Conservation (phyloP, 208 protist genomes). For the Trichomonas vaginalis region DNA sequence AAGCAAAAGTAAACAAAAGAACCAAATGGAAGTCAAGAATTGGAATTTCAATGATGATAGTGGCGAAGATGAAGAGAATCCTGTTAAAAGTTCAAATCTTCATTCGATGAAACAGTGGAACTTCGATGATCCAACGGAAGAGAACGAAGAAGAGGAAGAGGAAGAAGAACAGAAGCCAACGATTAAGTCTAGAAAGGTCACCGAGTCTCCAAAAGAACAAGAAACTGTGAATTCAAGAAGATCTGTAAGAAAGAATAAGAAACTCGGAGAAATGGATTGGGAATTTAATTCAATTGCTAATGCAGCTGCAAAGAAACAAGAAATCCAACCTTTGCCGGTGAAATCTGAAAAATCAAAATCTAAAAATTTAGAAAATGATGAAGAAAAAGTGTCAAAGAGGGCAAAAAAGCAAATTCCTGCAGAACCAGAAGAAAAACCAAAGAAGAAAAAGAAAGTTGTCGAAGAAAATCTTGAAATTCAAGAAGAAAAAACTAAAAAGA, state of each 20-base stretch:
- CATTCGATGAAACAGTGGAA: not conserved
- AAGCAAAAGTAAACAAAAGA: too few species aligned
- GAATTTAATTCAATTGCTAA: not conserved
- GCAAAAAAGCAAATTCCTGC: not conserved
- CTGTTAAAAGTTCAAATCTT: not conserved
- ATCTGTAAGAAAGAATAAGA: not conserved
- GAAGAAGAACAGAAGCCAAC: not conserved
- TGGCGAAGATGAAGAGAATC: not conserved
- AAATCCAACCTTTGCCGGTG: not conserved
- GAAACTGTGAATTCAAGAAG: too few species aligned
- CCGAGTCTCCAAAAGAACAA: too few species aligned
- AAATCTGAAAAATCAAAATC: not conserved
- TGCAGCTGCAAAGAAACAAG: too few species aligned
- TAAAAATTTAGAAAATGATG: too few species aligned
- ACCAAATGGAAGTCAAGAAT: too few species aligned
- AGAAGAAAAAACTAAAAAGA: not conserved
- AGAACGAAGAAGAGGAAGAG: not conserved
- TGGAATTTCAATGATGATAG: not conserved
- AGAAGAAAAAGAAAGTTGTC: not conserved
- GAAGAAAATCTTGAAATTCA: not conserved
- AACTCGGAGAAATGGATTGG: not conserved
- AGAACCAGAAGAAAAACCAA: not conserved
- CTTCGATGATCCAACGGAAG: not conserved
- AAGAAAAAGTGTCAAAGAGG: not conserved
- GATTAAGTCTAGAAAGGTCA: too few species aligned